These are phyloP conservation scores for Tetrahymena borealis DNA, from an alignment of 73 alveolate species.

Conservation along the genomic window DNA sequence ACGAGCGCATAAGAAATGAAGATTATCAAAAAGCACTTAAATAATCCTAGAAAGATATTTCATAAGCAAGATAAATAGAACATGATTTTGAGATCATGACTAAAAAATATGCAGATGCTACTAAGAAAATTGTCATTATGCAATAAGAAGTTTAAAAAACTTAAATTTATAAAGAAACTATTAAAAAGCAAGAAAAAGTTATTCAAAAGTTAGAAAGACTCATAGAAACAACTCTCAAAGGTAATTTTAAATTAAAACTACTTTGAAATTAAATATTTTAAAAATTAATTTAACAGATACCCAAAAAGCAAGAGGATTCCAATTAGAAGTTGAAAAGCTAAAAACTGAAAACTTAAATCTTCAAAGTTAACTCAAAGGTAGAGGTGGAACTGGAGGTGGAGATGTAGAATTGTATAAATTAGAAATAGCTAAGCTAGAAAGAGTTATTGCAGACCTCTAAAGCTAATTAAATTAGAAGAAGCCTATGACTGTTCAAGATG, in stretches of 20 bases:
- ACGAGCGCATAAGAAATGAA: slow-evolving; percentile 96
- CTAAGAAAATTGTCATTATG: slow-evolving; percentile 77
- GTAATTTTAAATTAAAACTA: neutral
- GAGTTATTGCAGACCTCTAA: slow-evolving; percentile 82
- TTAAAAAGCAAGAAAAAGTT: slow-evolving; percentile 95
- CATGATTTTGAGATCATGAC: slow-evolving; percentile 90
- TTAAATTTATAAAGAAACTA: slow-evolving; percentile 91
- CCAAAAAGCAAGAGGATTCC: slow-evolving; percentile 89
- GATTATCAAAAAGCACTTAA: slow-evolving; percentile 93
- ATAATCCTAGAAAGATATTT: slow-evolving; percentile 93
- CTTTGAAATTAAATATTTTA: neutral
- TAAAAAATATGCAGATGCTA: slow-evolving; percentile 82
- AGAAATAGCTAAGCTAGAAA: slow-evolving; percentile 85
- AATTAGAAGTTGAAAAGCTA: slow-evolving; percentile 92
- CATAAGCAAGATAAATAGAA: slow-evolving; percentile 88
- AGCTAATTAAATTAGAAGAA: slow-evolving; percentile 88
- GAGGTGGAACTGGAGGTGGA: slow-evolving; percentile 75
- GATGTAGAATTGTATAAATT: slow-evolving; percentile 82
- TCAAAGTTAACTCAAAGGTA: slow-evolving; percentile 78
- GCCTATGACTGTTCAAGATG: slow-evolving; percentile 89
- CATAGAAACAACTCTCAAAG: slow-evolving; percentile 55
- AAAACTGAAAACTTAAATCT: slow-evolving; percentile 93
- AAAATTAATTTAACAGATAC: slow-evolving; percentile 83
- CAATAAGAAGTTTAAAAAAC: slow-evolving; percentile 85
- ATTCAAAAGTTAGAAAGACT: slow-evolving; percentile 92